Percentiles rank a stretch among this genome's conserved stretches.
Evolutionary conservation across 2,329 filamentous ascomycete genomes (phyloP).

Genomic region (Rhexocercosporidium sp.): DNA sequence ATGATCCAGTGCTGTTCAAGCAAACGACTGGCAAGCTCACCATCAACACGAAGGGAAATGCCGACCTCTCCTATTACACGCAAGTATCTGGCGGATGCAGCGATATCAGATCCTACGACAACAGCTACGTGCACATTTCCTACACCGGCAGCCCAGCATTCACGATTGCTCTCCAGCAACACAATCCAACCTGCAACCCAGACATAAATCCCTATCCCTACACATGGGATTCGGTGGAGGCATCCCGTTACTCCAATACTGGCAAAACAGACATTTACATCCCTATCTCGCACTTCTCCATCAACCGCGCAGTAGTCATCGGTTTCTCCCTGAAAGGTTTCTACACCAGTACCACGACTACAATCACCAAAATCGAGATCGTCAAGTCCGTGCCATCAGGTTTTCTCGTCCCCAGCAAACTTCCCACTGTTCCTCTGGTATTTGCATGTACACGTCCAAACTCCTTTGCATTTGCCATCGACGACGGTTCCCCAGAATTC

Average conservation of each 20-base stretch:
- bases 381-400: constrained; percentile 57
- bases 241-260: constrained; percentile 59
- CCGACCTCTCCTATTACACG: constrained; percentile 66
- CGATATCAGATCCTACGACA: constrained; percentile 58
- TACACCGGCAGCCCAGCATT: constrained; percentile 68
- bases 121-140: constrained; percentile 67
- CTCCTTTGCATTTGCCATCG: constrained; percentile 74
- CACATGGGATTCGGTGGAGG: constrained; percentile 72
- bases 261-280: constrained; percentile 64
- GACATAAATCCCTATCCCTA: constrained; percentile 64
- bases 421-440: constrained; percentile 64
- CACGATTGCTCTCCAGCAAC: constrained; percentile 68
- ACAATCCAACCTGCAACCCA: constrained; percentile 65
- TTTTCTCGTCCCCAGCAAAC: constrained; percentile 61
- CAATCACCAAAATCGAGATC: constrained; percentile 64
- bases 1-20: constrained; percentile 60
- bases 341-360: constrained; percentile 57
- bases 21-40: constrained; percentile 58
- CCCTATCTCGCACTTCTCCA: constrained; percentile 68
- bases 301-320: constrained; percentile 60
- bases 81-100: constrained; percentile 60
- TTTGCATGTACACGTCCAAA: constrained; percentile 71
- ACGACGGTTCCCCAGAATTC: constrained; percentile 66
- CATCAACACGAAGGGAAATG: constrained; percentile 59
- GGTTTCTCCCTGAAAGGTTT: constrained; percentile 70